Evolutionary conservation across 2,329 filamentous ascomycete species (phyloP), one percentile per base, ranked within the genome.

Genomic region (Neofusicoccum sp.): DNA sequence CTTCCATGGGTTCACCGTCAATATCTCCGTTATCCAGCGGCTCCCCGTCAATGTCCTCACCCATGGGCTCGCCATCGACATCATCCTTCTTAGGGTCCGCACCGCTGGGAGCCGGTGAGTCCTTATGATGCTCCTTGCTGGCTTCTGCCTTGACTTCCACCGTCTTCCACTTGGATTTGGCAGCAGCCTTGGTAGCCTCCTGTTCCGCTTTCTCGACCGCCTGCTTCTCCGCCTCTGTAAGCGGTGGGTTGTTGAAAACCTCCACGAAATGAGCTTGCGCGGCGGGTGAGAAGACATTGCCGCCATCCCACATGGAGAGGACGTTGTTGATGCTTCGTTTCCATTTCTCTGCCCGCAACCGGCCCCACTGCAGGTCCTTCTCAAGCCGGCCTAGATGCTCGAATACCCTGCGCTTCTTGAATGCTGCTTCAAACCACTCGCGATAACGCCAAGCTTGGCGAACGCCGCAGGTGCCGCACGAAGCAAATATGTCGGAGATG

Each of bases 361-460:
- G 86, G 8, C 93, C 93, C 92, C 93, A 96, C 48, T 83, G 83
- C 28, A 90, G 78, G 61, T 86, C 87, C 69, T 89, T 88, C 6
- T 92, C 87, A 64, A 96, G 84, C 62, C 85, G 79, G 1, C 93
- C 93, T 3, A 97, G 83, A 48, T 85, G 83, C 70, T 91, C 89
- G 70, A 97, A 96, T 0, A 89, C 86, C 63, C 86, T 85, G 62
- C 87, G 85, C 7, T 85, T 79, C 34, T 86, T 86, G 29, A 97
- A 81, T 1, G 89, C 86, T 0, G 82, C 81, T 73, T 96, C 92
- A 66, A 97, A 92, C 3, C 94, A 83, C 67, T 90, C 87, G 28
- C 93, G 84, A 71, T 93, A 97, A 60, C 92, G 89, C 91, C 93
- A 97, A 3, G 91, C 91, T 73, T 93, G 91, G 2, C 91, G 87